Base-by-base conservation (phyloP, 2,329 filamentous ascomycete species). In the Talaromyces rugulosus region DNA sequence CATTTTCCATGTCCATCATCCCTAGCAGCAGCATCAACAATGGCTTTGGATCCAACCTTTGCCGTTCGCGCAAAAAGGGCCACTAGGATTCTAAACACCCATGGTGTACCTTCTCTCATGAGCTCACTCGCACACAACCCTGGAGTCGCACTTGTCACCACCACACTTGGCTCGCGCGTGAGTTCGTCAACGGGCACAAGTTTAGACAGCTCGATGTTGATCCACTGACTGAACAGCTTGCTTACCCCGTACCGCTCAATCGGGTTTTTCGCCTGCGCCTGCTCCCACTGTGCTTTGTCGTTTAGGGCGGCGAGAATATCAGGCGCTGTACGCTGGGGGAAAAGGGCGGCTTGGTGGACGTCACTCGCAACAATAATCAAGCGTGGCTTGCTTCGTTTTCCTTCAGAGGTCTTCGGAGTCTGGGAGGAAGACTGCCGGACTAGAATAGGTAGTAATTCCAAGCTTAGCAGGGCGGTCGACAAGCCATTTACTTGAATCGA, bases 401-500 rank as follows among this genome's bases (percentile, higher is more conserved):
- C 4, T 28, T 51, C 11, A 6, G 6, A 28, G 5, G 12, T 14
- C 8, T 28, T 51, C 4, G 5, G 9, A 12, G n/a, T 28, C 27
- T 51, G 28, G 30, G 56, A 44, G 6, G 50, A 47, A 30, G 60
- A 57, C n/a, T 36, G 53, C 5, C 36, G 53, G 11, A 58, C 34
- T 28, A 62, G 47, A 23, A 62, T 54, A 2, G 60, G 60, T 11
- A 62, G 60, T 51, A 62, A 14, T 36, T 62, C 50, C 30, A 62
- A 63, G 0, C 76, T 78, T 0, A 85, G 72, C 16, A 85, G 69
- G 62, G 83, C 78, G 0, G 81, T 83, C 9, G 74, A 75, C 54
- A 85, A 70, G n/a, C 82, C 80, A 62, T 85, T 85, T 59, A 81
- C 75, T 0, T 78, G 80, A 54, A 85, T 71, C 0, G 70, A 78